These are phyloP conservation scores for Funneliformis mosseae DNA, from an alignment of 192 early-diverging fungal genomes.

Conservation along the genomic window DNA sequence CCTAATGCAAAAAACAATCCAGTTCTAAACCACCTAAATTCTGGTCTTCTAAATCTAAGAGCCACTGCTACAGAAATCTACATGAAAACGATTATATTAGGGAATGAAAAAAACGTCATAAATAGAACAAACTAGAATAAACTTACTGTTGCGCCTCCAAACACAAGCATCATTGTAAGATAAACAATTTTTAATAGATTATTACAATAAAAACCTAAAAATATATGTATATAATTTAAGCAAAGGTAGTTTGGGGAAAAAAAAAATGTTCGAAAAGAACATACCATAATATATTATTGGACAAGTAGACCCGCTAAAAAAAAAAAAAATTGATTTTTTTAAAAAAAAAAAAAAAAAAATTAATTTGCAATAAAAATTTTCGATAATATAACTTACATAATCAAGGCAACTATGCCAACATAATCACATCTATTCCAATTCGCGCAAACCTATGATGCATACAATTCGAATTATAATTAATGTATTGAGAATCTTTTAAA, in stretches of 20 bases:
- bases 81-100: too few species aligned
- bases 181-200: constrained; percentile 50
- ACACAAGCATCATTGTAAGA: constrained; percentile 54
- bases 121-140: too few species aligned
- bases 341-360: background rate
- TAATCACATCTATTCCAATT: constrained; percentile 91
- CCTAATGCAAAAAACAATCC: constrained; percentile 80
- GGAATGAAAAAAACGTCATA: too few species aligned
- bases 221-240: background rate
- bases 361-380: constrained; percentile 48
- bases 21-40: constrained; percentile 79
- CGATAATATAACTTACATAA: constrained; percentile 56
- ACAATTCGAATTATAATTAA: background rate
- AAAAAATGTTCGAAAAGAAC: background rate
- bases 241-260: background rate
- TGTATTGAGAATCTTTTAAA: too few species aligned
- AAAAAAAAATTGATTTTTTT: background rate
- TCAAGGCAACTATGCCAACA: constrained; percentile 83
- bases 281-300: constrained; percentile 14
- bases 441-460: constrained; percentile 10
- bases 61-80: constrained; percentile 50
- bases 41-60: constrained; percentile 71
- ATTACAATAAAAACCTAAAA: constrained; percentile 50
- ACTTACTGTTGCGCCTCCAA: constrained; percentile 65
- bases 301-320: constrained; percentile 18